Conservation (phyloP, 129 eudicot genomes). For the Deinandra increscens region DNA sequence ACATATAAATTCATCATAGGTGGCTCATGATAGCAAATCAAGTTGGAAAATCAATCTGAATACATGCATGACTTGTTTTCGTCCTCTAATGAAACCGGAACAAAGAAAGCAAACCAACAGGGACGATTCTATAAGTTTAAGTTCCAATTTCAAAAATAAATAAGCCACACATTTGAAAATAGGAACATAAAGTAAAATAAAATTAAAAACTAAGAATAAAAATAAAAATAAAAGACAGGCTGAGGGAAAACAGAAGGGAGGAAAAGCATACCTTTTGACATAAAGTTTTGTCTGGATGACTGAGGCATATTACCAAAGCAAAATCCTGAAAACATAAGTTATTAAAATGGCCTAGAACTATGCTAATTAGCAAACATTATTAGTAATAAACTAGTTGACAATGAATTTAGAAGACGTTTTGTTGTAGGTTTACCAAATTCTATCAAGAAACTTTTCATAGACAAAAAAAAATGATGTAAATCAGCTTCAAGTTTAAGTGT, state of each 20-base stretch:
- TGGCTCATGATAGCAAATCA: not conserved
- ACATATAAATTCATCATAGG: not conserved
- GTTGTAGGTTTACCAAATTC: slow-evolving; percentile 13
- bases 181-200: not conserved
- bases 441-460: slow-evolving; percentile 18
- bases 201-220: no score
- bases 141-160: slow-evolving; percentile 8
- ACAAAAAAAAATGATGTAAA: slow-evolving; percentile 14
- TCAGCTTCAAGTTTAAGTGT: slow-evolving; percentile 12
- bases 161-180: not conserved
- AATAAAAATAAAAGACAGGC: slow-evolving; percentile 1
- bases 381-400: slow-evolving; percentile 18
- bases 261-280: slow-evolving; percentile 82
- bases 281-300: slow-evolving; percentile 72
- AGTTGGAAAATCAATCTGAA: not conserved
- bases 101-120: slow-evolving; percentile 1
- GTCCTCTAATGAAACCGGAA: slow-evolving; percentile 15
- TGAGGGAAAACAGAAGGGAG: slow-evolving; percentile 9
- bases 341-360: slow-evolving; percentile 39
- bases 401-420: slow-evolving; percentile 7
- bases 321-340: slow-evolving; percentile 67
- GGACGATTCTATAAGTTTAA: not conserved
- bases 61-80: slow-evolving; percentile 11
- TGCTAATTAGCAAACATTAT: slow-evolving; percentile 20
- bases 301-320: slow-evolving; percentile 65